These are phyloP conservation scores for Yamadazyma nakazawae DNA, from an alignment of 805 yeast genomes.

Conservation along the genomic window DNA sequence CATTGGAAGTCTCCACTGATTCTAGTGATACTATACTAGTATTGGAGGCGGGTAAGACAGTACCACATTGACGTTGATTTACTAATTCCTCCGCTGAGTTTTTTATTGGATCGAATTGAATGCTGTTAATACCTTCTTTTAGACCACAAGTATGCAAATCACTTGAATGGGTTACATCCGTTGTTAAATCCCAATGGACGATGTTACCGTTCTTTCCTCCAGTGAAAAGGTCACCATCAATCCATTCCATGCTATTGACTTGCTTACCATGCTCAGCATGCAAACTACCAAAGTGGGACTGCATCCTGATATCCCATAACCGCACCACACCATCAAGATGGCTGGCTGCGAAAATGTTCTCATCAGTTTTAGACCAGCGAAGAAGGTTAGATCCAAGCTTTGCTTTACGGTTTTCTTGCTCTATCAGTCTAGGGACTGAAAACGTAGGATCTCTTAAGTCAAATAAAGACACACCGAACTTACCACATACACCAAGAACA, in stretches of 20 bases:
- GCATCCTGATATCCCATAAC: conserved; percentile 74
- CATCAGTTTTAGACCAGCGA: conserved; percentile 62
- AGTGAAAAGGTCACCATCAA: conserved; percentile 48
- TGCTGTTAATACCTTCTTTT: conserved; percentile 45
- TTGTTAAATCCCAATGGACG: conserved; percentile 60
- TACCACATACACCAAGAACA: conserved; percentile 61
- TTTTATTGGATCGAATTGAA: conserved; percentile 31
- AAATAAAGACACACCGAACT: conserved; percentile 69
- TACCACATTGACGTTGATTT: conserved; percentile 55
- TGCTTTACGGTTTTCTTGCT: conserved; percentile 15
- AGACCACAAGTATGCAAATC: conserved; percentile 35
- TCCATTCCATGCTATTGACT: conserved; percentile 63
- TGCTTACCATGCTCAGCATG: conserved; percentile 51
- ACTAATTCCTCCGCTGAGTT: conserved; percentile 27
- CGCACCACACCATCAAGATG: conserved; percentile 54
- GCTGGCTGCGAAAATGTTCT: conserved; percentile 62
- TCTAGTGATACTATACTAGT: conserved; percentile 46
- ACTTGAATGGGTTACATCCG: conserved; percentile 16
- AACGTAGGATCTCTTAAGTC: conserved; percentile 58
- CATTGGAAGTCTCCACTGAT: conserved; percentile 27
- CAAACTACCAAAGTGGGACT: conserved; percentile 50
- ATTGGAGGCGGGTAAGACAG: conserved; percentile 58
- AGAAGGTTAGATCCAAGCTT: conserved; percentile 39
- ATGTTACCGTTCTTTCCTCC: conserved; percentile 65
- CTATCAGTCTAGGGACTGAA: conserved; percentile 25